Evolutionary conservation across 148 eudicot genomes (phyloP), one percentile per base, ranked within the genome.

Genomic region (Rhododendron griersonianum): DNA sequence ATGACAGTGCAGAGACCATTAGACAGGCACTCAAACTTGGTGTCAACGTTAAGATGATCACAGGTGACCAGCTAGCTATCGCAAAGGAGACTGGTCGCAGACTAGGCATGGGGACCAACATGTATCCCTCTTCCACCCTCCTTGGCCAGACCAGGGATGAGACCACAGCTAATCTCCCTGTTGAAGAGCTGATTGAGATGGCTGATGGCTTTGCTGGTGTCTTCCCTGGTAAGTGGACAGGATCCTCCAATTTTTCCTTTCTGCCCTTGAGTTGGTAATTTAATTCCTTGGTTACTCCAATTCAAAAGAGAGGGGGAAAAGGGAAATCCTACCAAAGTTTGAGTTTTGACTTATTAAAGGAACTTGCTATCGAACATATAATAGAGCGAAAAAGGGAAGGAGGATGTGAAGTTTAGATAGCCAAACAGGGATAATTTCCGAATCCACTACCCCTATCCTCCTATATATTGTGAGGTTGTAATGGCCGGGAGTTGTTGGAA

Each of bases 31-130:
- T 95, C 44, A 53, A 86, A 89, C 98, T 95, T 82, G 96, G 98
- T 82, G 98, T 95, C 85, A 95, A 95, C 83, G 98, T 95, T n/a
- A 95, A 95, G 92, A 95, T 95, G 98, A 95, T 95, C 80, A 95
- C 98, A 14, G 98, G 98, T 85, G 98, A 95, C 87, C 98, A 95
- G 88, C 89, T 95, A 65, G 98, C 98, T 61, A 95, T 95, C 35
- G 98, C 89, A 45, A 95, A 95, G 85, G 98, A 95, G 88, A 95
- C 98, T 11, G 94, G 96, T 7, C 94, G 98, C 11, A 91, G 98
- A 87, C 92, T 95, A 55, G 98, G 98, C 45, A 94, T 94, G 96
- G 96, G 96, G 39, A 92, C 94, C 53, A 94, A 94, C 87, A 94
- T 94, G 96, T 93, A 94, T 69, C 98, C 98, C 88, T 94, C 98